These are phyloP conservation scores for Xylaria telfairii DNA, from an alignment of 495 filamentous ascomycete genomes.

Conservation along the genomic window DNA sequence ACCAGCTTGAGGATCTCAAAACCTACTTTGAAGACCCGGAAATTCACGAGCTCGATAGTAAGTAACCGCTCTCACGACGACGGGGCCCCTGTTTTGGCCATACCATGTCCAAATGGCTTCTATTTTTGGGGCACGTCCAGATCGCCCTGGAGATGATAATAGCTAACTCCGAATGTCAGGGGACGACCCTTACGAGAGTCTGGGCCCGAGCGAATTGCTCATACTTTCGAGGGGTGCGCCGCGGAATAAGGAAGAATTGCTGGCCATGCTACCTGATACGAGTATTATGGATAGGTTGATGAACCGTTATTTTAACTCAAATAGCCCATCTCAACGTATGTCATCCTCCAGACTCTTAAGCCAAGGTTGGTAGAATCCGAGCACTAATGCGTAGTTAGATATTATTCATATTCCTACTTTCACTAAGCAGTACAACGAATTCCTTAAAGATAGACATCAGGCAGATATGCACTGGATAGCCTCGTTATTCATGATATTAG, in stretches of 20 bases:
- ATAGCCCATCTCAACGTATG: slow-evolving; percentile 51
- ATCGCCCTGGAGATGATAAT: background rate
- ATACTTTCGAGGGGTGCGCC: slow-evolving; percentile 35
- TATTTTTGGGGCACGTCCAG: background rate
- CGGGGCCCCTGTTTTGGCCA: background rate
- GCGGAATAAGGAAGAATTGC: slow-evolving; percentile 44
- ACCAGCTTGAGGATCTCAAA: slow-evolving; percentile 53
- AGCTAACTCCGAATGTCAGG: background rate
- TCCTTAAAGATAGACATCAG: slow-evolving; percentile 49
- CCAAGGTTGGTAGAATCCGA: background rate
- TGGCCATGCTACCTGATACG: slow-evolving; percentile 48
- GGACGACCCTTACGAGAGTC: slow-evolving; percentile 36
- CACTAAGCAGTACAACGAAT: slow-evolving; percentile 53
- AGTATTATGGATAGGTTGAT: slow-evolving; percentile 49
- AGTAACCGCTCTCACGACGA: background rate
- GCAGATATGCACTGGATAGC: slow-evolving; percentile 53
- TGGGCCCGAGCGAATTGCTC: slow-evolving; percentile 41
- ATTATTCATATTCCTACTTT: slow-evolving; percentile 55
- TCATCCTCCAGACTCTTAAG: slow-evolving; percentile 4
- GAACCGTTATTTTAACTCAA: slow-evolving; percentile 57
- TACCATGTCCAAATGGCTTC: background rate
- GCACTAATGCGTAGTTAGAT: slow-evolving; percentile 35
- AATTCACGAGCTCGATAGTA: slow-evolving; percentile 36
- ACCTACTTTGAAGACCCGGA: slow-evolving; percentile 50
- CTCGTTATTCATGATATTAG: slow-evolving; percentile 50